Conservation (phyloP, 2,329 filamentous ascomycete genomes). For the Xylaria polymorpha region DNA sequence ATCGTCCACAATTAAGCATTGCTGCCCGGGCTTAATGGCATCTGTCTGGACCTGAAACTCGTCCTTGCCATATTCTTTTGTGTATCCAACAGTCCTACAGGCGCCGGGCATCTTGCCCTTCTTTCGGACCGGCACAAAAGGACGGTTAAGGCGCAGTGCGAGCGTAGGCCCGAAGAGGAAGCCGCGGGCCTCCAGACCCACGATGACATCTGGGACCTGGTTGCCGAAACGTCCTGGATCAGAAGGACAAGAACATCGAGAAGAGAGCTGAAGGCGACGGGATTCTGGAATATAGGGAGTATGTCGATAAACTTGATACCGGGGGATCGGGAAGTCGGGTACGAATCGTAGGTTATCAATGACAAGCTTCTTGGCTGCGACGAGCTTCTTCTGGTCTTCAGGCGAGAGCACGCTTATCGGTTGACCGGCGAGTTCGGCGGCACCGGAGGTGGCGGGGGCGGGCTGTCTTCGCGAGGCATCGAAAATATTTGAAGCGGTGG, state of each 20-base stretch:
- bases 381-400: constrained; percentile 48
- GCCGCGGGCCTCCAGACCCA: constrained; percentile 92
- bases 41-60: constrained; percentile 95
- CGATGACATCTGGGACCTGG: constrained; percentile 84
- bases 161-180: constrained; percentile 95
- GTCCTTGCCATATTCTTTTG: constrained; percentile 97
- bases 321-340: constrained; percentile 88
- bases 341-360: constrained; percentile 81
- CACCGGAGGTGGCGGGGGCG: constrained; percentile 69
- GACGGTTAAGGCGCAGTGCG: constrained; percentile 82
- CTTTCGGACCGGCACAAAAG: constrained; percentile 95
- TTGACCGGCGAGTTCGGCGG: constrained; percentile 74
- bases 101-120: constrained; percentile 94
- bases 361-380: constrained; percentile 60
- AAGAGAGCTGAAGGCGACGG: constrained; percentile 77
- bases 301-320: constrained; percentile 99
- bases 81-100: constrained; percentile 84
- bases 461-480: constrained; percentile 73
- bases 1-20: constrained; percentile 93
- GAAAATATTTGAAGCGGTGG: constrained; percentile 53
- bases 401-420: constrained; percentile 63
- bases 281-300: constrained; percentile 91
- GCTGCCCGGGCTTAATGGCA: constrained; percentile 85
- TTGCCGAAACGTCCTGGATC: constrained; percentile 70
- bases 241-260: constrained; percentile 88